Evolutionary conservation across 306 rosid genomes (phyloP).

Genomic region (Vicia sativa): DNA sequence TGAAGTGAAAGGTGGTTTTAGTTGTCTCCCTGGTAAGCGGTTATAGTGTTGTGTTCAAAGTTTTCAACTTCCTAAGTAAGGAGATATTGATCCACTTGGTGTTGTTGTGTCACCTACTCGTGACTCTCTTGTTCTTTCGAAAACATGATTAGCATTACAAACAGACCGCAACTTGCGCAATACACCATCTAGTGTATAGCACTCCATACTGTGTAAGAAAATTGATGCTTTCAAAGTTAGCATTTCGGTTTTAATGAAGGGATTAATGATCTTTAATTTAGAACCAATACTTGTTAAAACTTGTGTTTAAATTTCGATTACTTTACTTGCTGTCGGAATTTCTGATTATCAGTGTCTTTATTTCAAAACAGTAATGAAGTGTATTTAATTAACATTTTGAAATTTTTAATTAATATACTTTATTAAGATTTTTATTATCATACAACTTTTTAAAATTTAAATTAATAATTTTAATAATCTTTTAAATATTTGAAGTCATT

Average conservation of each 20-base stretch:
- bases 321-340: too few species aligned
- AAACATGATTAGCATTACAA: conserved; percentile 12
- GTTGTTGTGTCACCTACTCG: conserved; percentile 41
- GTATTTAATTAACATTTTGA: too few species aligned
- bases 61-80: conserved; percentile 49
- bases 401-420: too few species aligned
- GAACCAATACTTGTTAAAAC: too few species aligned
- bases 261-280: too few species aligned
- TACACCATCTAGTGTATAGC: not conserved
- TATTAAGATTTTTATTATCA: too few species aligned
- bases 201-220: not conserved
- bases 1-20: conserved; percentile 26
- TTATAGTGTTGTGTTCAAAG: conserved; percentile 50
- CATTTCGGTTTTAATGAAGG: not conserved
- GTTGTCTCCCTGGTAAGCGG: conserved; percentile 46
- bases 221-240: not conserved
- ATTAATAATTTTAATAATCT: too few species aligned
- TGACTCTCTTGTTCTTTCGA: not conserved
- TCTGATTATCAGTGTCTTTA: too few species aligned
- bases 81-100: conserved; percentile 43
- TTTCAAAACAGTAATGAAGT: too few species aligned
- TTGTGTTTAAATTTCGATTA: too few species aligned
- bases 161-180: conserved; percentile 29
- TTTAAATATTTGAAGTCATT: too few species aligned
- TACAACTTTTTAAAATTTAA: too few species aligned